phyloP scores from a whole-genome alignment of 2,329 filamentous ascomycete genomes.

The Fonsecaea nubica region DNA sequence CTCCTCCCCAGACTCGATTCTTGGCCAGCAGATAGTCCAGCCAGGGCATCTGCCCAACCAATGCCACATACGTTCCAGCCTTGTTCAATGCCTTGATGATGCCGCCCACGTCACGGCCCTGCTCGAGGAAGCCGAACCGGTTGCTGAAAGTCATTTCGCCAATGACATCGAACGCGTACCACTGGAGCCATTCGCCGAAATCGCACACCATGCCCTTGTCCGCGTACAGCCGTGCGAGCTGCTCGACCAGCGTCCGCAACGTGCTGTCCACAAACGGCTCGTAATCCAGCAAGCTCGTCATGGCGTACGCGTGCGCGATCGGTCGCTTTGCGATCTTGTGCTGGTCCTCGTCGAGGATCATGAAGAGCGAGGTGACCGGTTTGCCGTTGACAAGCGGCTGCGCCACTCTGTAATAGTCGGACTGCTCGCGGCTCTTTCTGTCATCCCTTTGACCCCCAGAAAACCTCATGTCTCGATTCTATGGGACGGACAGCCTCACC shows the following conservation, averaged over 20 bases:
- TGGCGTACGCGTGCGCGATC: conserved; percentile 72
- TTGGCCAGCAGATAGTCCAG: conserved; percentile 35
- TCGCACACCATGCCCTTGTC: conserved; percentile 36
- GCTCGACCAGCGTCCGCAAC: conserved; percentile 70
- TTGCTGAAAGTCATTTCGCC: conserved; percentile 45
- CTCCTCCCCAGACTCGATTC: conserved; percentile 56
- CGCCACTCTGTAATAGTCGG: conserved; percentile 22
- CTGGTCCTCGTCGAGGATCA: conserved; percentile 73
- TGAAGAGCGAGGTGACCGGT: conserved; percentile 75
- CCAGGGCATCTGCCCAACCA: conserved; percentile 37
- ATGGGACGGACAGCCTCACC: conserved; percentile 4
- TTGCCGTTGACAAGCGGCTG: conserved; percentile 60
- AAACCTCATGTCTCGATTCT: neutral
- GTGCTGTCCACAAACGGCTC: conserved; percentile 81
- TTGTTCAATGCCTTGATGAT: conserved; percentile 47
- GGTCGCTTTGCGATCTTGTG: conserved; percentile 76
- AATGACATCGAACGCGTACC: conserved; percentile 45
- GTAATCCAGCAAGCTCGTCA: conserved; percentile 34
- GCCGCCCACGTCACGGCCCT: conserved; percentile 45
- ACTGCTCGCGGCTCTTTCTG: conserved; percentile 7
- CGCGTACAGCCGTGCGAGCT: conserved; percentile 63
- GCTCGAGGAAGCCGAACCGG: conserved; percentile 47
- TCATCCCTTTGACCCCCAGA: neutral
- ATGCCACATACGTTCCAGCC: conserved; percentile 16
- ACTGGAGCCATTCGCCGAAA: conserved; percentile 50